Evolutionary conservation across 2,329 filamentous ascomycete species (phyloP).

Genomic region (Neobulgaria alba): DNA sequence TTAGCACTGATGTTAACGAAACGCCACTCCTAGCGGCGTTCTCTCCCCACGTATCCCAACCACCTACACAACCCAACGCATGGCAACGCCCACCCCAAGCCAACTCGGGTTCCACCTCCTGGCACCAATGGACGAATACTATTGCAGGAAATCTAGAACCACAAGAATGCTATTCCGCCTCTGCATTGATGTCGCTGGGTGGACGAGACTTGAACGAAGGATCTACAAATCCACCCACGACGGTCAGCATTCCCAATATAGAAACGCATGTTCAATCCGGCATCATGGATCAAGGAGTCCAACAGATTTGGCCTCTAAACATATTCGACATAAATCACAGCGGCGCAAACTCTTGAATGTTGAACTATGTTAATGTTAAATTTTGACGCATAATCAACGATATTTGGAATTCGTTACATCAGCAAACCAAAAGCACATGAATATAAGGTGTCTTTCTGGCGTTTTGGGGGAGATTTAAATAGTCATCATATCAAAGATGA

Average conservation of each 20-base stretch:
- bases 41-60: constrained; percentile 24
- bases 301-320: constrained; percentile 20
- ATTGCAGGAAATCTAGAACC: constrained; percentile 24
- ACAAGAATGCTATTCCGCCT: constrained; percentile 27
- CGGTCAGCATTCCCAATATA: neutral
- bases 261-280: constrained; percentile 2
- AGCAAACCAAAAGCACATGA: no score
- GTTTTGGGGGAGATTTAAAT: no score
- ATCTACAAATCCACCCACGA: constrained; percentile 1
- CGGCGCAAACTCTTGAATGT: no score
- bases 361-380: no score
- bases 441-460: no score
- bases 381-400: no score
- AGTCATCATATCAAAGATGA: no score
- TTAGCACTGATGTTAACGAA: constrained; percentile 14
- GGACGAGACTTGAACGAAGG: constrained; percentile 15
- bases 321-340: constrained; percentile 17
- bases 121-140: constrained; percentile 27
- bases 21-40: constrained; percentile 23
- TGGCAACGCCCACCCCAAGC: constrained; percentile 16
- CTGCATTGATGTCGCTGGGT: constrained; percentile 27
- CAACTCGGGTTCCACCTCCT: constrained; percentile 22
- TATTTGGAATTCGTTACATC: no score
- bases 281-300: constrained; percentile 5
- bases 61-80: constrained; percentile 22